phyloP scores from a whole-genome alignment of 2,329 filamentous ascomycete species.

The Xylaria sp. region DNA sequence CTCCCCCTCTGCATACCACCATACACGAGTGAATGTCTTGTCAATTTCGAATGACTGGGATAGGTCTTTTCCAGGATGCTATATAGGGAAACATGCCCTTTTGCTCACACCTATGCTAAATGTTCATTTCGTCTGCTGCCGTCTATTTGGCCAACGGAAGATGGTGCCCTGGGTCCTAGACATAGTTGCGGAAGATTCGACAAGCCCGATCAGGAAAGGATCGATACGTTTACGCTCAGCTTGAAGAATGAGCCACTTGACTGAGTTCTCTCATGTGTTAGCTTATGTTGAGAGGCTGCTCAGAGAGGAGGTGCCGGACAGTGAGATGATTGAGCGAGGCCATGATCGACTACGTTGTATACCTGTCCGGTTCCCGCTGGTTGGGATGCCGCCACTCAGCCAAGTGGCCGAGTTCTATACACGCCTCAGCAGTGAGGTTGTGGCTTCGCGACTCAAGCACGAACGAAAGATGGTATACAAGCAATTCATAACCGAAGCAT shows the following conservation, averaged over 20 bases:
- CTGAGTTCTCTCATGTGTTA: constrained; percentile 27
- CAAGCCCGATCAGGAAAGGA: neutral
- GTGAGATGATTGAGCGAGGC: constrained; percentile 14
- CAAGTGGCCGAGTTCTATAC: constrained; percentile 38
- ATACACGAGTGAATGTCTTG: neutral
- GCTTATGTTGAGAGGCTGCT: constrained; percentile 34
- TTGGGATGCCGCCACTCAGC: constrained; percentile 26
- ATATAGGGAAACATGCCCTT: neutral
- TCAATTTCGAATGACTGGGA: neutral
- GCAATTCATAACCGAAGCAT: constrained; percentile 34
- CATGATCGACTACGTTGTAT: constrained; percentile 24
- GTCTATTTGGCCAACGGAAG: neutral
- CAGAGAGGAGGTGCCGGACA: constrained; percentile 31
- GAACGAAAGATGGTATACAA: constrained; percentile 37
- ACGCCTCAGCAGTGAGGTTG: constrained; percentile 30
- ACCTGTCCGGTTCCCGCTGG: constrained; percentile 34
- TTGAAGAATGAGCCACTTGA: constrained; percentile 35
- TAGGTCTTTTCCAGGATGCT: neutral
- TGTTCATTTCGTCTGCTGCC: neutral
- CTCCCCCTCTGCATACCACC: neutral
- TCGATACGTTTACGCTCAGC: neutral
- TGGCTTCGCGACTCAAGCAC: constrained; percentile 33
- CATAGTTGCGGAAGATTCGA: neutral
- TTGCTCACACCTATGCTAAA: neutral
- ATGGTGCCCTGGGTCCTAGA: neutral